Evolutionary conservation across 768 basidiomycete genomes (phyloP).

Genomic region (Termitomyces bulborhizus): DNA sequence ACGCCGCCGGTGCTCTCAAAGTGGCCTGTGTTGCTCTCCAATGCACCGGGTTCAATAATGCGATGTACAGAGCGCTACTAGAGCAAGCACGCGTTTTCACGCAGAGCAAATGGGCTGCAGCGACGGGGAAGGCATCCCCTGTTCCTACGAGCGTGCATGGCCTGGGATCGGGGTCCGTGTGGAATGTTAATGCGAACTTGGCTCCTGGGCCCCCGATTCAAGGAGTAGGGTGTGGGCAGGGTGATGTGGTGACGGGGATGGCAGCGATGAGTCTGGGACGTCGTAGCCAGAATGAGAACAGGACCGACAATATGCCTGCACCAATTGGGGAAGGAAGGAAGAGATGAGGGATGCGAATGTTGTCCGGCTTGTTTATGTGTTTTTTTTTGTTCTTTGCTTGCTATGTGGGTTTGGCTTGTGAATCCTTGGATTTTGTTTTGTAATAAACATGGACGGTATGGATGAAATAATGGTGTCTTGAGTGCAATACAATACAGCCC

Average conservation of each 20-base stretch:
- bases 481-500: background rate
- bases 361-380: background rate
- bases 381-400: background rate
- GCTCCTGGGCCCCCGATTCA: background rate
- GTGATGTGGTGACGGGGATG: conserved; percentile 10
- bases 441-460: background rate
- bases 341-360: background rate
- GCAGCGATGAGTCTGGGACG: conserved; percentile 12
- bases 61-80: conserved; percentile 57
- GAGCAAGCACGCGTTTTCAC: conserved; percentile 52
- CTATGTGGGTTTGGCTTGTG: background rate
- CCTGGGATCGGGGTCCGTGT: conserved; percentile 10
- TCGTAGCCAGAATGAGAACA: conserved; percentile 10
- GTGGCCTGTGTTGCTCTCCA: conserved; percentile 70
- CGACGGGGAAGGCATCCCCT: conserved; percentile 7
- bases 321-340: conserved; percentile 11
- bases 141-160: conserved; percentile 1
- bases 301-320: conserved; percentile 14
- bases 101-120: conserved; percentile 28
- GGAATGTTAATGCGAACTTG: conserved; percentile 7
- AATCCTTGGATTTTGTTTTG: background rate
- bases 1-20: conserved; percentile 64
- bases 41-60: conserved; percentile 70
- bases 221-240: background rate
- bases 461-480: background rate